Evolutionary conservation across 2,329 filamentous ascomycete species (phyloP), one percentile per base, ranked within the genome.

Genomic region (Diaporthe humulicola): DNA sequence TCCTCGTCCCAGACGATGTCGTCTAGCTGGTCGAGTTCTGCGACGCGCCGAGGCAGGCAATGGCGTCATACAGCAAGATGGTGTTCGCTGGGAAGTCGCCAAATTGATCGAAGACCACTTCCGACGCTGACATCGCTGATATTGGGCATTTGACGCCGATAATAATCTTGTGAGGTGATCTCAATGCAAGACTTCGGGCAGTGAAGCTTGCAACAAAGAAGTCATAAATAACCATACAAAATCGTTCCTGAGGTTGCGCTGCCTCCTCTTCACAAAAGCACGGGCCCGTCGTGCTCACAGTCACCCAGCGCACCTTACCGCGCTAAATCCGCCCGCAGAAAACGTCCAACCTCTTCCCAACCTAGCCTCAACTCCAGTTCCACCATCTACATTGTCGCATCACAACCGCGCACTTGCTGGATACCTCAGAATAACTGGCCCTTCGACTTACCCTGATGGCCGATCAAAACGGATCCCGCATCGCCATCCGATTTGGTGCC

Each of bases 401-500:
- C 48, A 28, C 30, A 69, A 19, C 33, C 14, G 33, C 64, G n/a
- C 30, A 54, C n/a, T 28, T 14, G 10, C 33, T 25, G 64, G 45
- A 36, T 4, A 12, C 30, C 5, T 19, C 30, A 52, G n/a, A 33
- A 28, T 28, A 28, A 25, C 12, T 14, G 30, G 36, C 22, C 12
- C 19, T 22, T n/a, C 48, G 14, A 52, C 17, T 17, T 22, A 7
- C 61, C 42, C 48, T 33, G 4, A 88, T 88, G 86, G 78, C 85
- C 15, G 81, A 84, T 52, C 78, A 82, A 57, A 81, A 78, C 72
- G 81, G 81, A 57, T 77, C 83, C 17, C 84, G 87, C 36, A 88
- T 89, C 79, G 87, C 87, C 76, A 89, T 89, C 61, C 88, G 86
- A 73, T 85, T 89, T 52, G 85, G 86, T 48, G 76, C 81, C 9